phyloP scores from a whole-genome alignment of 495 filamentous ascomycete genomes.

The Wilcoxina mikolae region DNA sequence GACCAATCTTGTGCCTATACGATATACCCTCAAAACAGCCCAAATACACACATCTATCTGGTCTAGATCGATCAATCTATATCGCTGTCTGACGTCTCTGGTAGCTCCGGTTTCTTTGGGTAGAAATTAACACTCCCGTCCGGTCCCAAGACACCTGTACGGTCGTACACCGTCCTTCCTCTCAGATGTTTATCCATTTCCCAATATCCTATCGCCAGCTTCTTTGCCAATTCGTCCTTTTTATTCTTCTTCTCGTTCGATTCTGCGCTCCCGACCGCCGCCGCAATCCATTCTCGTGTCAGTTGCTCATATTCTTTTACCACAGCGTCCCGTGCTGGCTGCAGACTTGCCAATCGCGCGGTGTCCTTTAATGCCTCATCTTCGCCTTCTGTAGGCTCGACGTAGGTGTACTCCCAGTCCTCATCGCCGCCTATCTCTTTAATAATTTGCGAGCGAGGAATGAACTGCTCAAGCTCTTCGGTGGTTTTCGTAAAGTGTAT shows the following conservation, averaged over 20 bases:
- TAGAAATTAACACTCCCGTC: slow-evolving; percentile 59
- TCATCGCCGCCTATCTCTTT: slow-evolving; percentile 73
- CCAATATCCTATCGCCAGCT: slow-evolving; percentile 71
- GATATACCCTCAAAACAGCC: too few relatives aligned
- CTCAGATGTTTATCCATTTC: slow-evolving; percentile 60
- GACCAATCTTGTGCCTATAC: too few relatives aligned
- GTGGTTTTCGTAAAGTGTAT: slow-evolving; percentile 83
- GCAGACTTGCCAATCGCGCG: slow-evolving; percentile 43
- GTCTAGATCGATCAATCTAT: too few relatives aligned
- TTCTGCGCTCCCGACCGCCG: slow-evolving; percentile 19
- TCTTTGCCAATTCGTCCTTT: slow-evolving; percentile 41
- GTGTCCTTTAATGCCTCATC: slow-evolving; percentile 38
- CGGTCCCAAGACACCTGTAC: slow-evolving; percentile 49
- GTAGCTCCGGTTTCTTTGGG: slow-evolving; percentile 17
- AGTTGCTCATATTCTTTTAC: slow-evolving; percentile 54
- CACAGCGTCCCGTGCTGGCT: slow-evolving; percentile 43
- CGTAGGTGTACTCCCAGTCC: slow-evolving; percentile 64
- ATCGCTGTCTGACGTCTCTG: slow-evolving; percentile 39
- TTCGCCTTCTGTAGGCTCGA: slow-evolving; percentile 58
- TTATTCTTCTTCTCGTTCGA: slow-evolving; percentile 33
- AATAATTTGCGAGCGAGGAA: slow-evolving; percentile 53
- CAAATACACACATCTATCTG: slow-evolving; percentile 30
- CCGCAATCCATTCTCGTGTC: slow-evolving; percentile 54
- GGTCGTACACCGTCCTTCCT: slow-evolving; percentile 58
- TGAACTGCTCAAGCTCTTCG: slow-evolving; percentile 64